Conservation (phyloP, 2,329 filamentous ascomycete genomes). For the Apiospora saccharicola region DNA sequence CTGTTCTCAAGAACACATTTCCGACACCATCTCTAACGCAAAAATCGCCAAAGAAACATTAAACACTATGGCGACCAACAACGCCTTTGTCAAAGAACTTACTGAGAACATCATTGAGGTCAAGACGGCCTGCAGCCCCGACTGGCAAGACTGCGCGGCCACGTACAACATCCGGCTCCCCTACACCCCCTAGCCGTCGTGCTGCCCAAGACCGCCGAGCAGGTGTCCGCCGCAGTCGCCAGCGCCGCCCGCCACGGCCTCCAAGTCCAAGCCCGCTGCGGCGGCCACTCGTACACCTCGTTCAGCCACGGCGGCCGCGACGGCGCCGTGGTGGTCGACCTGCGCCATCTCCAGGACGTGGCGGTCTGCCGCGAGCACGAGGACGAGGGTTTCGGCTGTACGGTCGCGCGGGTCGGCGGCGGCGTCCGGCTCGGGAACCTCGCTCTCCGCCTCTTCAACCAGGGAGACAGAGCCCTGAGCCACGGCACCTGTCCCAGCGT, state of each 20-base stretch:
- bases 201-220: slow-evolving; percentile 35
- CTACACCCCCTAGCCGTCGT: slow-evolving; percentile 32
- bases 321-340: slow-evolving; percentile 45
- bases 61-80: background rate
- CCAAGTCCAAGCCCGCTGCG: slow-evolving; percentile 57
- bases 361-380: slow-evolving; percentile 8
- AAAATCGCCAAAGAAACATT: background rate
- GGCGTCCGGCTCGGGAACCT: slow-evolving; percentile 54
- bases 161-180: slow-evolving; percentile 38
- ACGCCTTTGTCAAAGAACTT: background rate
- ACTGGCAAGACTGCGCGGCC: background rate
- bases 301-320: slow-evolving; percentile 48
- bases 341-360: slow-evolving; percentile 41
- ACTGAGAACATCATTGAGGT: background rate
- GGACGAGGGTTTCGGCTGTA: too few relatives aligned
- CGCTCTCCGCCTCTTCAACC: slow-evolving; percentile 44
- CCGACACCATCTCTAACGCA: too few relatives aligned
- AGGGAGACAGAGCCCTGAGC: slow-evolving; percentile 46
- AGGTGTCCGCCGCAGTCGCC: slow-evolving; percentile 50
- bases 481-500: slow-evolving; percentile 56
- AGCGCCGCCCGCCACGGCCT: slow-evolving; percentile 46
- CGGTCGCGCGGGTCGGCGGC: slow-evolving; percentile 46
- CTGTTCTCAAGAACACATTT: background rate
- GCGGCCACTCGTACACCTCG: slow-evolving; percentile 59
- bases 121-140: background rate